Conservation (phyloP, 2,329 filamentous ascomycete species). For the Aspergillus quadrilineatus region DNA sequence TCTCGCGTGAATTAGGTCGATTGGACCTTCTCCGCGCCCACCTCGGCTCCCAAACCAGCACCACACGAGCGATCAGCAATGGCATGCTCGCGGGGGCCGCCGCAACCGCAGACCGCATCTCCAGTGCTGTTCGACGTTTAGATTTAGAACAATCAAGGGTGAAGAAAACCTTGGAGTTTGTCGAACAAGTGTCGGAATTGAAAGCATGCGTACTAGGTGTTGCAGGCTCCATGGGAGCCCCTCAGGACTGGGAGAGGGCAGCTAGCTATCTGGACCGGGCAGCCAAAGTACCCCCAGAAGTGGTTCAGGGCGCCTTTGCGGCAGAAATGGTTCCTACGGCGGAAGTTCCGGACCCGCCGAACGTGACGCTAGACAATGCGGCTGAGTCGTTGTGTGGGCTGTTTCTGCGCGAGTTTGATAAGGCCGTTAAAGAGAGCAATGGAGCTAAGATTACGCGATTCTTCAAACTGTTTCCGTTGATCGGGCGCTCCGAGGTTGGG, state of each 20-base stretch:
- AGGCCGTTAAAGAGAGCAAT: conserved; percentile 81
- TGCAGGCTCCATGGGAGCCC: conserved; percentile 92
- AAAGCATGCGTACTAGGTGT: conserved; percentile 96
- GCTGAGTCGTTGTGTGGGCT: conserved; percentile 86
- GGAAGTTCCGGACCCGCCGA: conserved; percentile 89
- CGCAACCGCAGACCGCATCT: conserved; percentile 79
- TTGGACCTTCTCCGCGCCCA: conserved; percentile 87
- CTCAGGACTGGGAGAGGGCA: conserved; percentile 97
- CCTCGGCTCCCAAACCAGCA: conserved; percentile 81
- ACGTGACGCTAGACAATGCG: conserved; percentile 79
- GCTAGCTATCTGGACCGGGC: conserved; percentile 85
- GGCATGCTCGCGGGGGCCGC: conserved; percentile 87
- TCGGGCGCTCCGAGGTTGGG: conserved; percentile 82
- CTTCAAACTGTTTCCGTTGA: conserved; percentile 96
- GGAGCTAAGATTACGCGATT: conserved; percentile 88
- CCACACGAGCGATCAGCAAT: conserved; percentile 79
- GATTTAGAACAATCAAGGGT: conserved; percentile 91
- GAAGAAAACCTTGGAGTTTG: conserved; percentile 83
- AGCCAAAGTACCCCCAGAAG: conserved; percentile 73
- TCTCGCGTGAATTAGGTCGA: conserved; percentile 80
- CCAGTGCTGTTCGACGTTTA: conserved; percentile 78
- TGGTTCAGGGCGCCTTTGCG: conserved; percentile 81
- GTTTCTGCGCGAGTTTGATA: conserved; percentile 93
- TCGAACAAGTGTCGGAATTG: conserved; percentile 94
- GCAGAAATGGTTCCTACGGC: conserved; percentile 91